Conservation (phyloP, 768 basidiomycete species). For the Tylopilus subfusipes region DNA sequence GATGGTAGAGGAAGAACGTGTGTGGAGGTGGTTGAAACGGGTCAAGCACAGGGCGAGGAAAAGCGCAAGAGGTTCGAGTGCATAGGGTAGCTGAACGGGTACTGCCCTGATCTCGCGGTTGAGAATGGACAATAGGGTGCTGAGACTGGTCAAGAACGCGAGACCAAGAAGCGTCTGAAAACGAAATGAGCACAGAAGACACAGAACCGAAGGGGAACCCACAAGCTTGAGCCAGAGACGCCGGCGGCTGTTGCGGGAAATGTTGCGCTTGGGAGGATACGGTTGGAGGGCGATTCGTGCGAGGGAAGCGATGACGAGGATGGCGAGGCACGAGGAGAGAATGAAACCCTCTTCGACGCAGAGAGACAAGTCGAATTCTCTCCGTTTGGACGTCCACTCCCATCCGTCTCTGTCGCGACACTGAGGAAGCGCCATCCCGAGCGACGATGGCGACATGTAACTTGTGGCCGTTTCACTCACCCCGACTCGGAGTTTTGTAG, state of each 20-base stretch:
- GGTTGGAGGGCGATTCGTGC: slow-evolving; percentile 35
- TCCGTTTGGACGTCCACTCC: slow-evolving; percentile 50
- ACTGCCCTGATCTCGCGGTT: slow-evolving; percentile 34
- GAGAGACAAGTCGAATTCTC: slow-evolving; percentile 73
- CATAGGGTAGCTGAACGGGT: slow-evolving; percentile 47
- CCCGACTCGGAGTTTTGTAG: not conserved
- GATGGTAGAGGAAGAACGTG: slow-evolving; percentile 64
- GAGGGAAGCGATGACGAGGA: slow-evolving; percentile 43
- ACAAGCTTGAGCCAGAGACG: slow-evolving; percentile 67
- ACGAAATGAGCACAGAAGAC: not conserved
- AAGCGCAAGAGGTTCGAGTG: slow-evolving; percentile 57
- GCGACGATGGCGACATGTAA: not conserved
- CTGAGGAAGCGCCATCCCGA: slow-evolving; percentile 32
- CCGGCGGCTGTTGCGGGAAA: slow-evolving; percentile 48
- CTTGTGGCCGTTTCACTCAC: no score
- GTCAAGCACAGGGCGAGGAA: slow-evolving; percentile 49
- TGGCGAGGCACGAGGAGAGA: slow-evolving; percentile 48
- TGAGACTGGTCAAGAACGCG: slow-evolving; percentile 45
- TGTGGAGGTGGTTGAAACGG: slow-evolving; percentile 65
- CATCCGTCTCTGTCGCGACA: slow-evolving; percentile 67
- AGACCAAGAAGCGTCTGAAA: slow-evolving; percentile 46
- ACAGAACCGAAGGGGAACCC: slow-evolving; percentile 25
- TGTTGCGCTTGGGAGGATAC: slow-evolving; percentile 24
- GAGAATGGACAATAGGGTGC: slow-evolving; percentile 40
- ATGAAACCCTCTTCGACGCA: slow-evolving; percentile 80